Conservation (phyloP, 2,329 filamentous ascomycete species). For the Aspergillus quadrilineatus region DNA sequence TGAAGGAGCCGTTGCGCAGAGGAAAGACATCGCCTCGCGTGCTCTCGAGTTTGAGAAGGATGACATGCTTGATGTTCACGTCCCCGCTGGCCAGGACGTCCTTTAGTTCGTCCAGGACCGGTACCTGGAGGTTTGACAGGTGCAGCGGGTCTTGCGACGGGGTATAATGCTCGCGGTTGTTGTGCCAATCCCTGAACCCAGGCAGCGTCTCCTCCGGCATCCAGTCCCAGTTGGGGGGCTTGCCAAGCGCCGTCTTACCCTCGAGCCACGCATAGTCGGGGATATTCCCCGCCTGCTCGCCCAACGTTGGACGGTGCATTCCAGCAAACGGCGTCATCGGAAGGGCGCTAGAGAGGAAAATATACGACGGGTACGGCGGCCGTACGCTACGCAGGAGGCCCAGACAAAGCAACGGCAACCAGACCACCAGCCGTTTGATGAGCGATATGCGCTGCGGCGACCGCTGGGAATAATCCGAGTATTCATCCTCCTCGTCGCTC, state of each 20-base stretch:
- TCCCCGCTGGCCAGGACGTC: constrained; percentile 28
- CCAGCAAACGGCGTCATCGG: constrained; percentile 25
- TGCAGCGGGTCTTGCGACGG: constrained; percentile 42
- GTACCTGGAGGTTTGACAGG: constrained; percentile 40
- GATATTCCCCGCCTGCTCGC: constrained; percentile 21
- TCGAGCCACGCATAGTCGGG: constrained; percentile 25
- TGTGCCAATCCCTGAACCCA: constrained; percentile 31
- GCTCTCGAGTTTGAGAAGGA: constrained; percentile 49
- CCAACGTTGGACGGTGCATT: constrained; percentile 20
- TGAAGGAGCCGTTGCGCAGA: constrained; percentile 40
- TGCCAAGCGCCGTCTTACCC: constrained; percentile 18
- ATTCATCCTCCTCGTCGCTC: constrained; percentile 25
- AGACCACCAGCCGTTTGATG: constrained; percentile 19
- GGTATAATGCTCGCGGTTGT: constrained; percentile 31
- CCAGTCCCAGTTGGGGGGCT: constrained; percentile 26
- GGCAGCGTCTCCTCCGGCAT: constrained; percentile 22
- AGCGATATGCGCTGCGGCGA: constrained; percentile 10
- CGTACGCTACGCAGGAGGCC: constrained; percentile 28
- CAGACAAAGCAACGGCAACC: constrained; percentile 24
- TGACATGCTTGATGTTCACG: constrained; percentile 45
- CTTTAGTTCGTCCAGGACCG: constrained; percentile 24
- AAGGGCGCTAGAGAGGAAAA: constrained; percentile 28
- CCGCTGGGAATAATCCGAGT: constrained; percentile 15
- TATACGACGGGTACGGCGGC: constrained; percentile 28
- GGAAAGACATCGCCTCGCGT: constrained; percentile 50